Evolutionary conservation across 495 filamentous ascomycete genomes (phyloP), one percentile per base, ranked within the genome.

Genomic region (Podospora fimiseda): DNA sequence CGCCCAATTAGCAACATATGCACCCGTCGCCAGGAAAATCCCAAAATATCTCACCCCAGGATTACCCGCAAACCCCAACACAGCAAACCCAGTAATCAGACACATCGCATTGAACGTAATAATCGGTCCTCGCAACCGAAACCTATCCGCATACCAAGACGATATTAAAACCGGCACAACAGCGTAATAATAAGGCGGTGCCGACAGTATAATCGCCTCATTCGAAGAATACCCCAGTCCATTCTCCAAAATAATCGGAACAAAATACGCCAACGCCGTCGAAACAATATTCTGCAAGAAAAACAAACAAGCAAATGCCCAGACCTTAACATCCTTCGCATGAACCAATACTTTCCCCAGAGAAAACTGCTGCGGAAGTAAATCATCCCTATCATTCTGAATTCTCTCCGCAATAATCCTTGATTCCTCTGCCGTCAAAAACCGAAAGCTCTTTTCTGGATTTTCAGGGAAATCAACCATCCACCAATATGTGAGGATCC

Each of bases 391-490:
- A 62, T 87, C 85, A 3, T 71, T 66, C 48, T 80, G 67, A 55
- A 89, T 85, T 16, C 83, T 70, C 14, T 69, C 71, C 2, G 80
- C 63, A 6, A 83, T 79, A 5, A 87, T 53, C 9, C 70, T 64
- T 5, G 77, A 75, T 62, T 88, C 86, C 15, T 73, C 68, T 2
- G 75, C 53, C 8, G 77, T 78, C 20, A 90, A 71, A 60, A 90
- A 90, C 48, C 52, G 68, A 57, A 85, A 83, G 64, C 80, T 84
- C 2, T 66, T 65, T 43, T 79, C 73, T 0, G 82, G 74, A 7
- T 83, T 78, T 48, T 90, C 86, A 0, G 87, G 87, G 55, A 92
- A 92, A 57, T 89, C 87, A 21, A 90, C 74, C 63, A 90, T 89
- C 85, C 84, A 89, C 71, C 81, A 85, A 58, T 85, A 90, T 0